Conservation (phyloP, 352 stramenopile species). For the Globisporangium echinulatum region DNA sequence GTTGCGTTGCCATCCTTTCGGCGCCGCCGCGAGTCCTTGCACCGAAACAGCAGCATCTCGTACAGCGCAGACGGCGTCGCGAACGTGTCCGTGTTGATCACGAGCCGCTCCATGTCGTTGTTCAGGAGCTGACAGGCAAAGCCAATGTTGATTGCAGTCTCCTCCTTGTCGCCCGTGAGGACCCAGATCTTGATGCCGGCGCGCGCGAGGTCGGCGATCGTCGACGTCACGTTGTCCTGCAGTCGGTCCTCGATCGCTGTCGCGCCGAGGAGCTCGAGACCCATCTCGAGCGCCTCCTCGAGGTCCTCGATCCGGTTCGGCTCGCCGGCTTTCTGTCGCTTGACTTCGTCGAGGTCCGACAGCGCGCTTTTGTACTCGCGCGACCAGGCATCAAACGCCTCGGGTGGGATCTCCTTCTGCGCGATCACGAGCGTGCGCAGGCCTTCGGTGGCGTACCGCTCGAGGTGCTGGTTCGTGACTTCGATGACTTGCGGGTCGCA, state of each 20-base stretch:
- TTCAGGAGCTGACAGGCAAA: slow-evolving; percentile 93
- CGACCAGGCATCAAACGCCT: slow-evolving; percentile 68
- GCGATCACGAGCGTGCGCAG: slow-evolving; percentile 87
- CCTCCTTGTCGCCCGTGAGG: slow-evolving; percentile 89
- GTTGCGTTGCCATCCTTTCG: slow-evolving; percentile 16
- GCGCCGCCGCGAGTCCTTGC: slow-evolving; percentile 32
- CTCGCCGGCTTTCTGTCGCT: slow-evolving; percentile 45
- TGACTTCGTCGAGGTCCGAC: slow-evolving; percentile 64
- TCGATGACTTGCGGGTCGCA: slow-evolving; percentile 45
- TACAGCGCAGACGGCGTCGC: slow-evolving; percentile 49
- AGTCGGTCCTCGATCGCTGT: slow-evolving; percentile 82
- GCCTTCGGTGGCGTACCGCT: slow-evolving; percentile 80
- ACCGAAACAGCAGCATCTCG: slow-evolving; percentile 47
- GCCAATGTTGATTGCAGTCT: slow-evolving; percentile 97
- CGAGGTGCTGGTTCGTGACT: slow-evolving; percentile 68
- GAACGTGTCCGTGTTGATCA: slow-evolving; percentile 69
- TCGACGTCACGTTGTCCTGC: slow-evolving; percentile 69
- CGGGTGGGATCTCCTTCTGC: slow-evolving; percentile 62
- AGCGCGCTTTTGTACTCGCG: slow-evolving; percentile 68
- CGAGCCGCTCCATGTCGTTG: slow-evolving; percentile 91
- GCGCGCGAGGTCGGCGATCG: slow-evolving; percentile 62
- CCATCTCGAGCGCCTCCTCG: slow-evolving; percentile 70
- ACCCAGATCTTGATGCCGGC: slow-evolving; percentile 86
- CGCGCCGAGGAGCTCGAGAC: slow-evolving; percentile 63
- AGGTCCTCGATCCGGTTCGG: slow-evolving; percentile 75